Evolutionary conservation across 78 protist species (phyloP).

Genomic region (Dictyostelium brefeldianum): DNA sequence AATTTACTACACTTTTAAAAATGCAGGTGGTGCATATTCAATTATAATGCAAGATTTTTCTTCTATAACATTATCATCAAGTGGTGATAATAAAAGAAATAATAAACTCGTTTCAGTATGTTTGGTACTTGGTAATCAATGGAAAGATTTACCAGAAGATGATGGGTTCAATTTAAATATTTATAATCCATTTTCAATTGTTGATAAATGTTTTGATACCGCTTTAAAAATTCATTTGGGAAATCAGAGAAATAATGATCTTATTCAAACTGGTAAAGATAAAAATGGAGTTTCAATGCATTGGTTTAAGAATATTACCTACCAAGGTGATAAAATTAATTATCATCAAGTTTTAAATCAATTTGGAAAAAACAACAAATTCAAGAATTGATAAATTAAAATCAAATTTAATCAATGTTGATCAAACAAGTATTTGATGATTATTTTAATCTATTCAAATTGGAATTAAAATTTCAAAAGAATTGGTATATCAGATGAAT

Average conservation of each 20-base stretch:
- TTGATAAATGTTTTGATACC: not conserved
- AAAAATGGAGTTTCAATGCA: not conserved
- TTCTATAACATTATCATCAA: too few relatives aligned
- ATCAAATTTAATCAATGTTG: not conserved
- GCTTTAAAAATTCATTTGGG: not conserved
- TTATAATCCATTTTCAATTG: not conserved
- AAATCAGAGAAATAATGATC: not conserved
- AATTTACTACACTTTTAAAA: not conserved
- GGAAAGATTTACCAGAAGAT: not conserved
- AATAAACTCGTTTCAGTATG: not conserved
- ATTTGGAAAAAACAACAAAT: not conserved
- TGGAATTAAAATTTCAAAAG: not conserved
- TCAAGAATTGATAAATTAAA: not conserved
- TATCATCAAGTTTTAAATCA: not conserved
- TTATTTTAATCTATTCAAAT: not conserved
- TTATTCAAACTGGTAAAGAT: too few relatives aligned
- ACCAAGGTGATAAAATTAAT: not conserved
- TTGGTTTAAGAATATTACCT: not conserved
- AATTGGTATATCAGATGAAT: not conserved
- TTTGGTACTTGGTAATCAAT: constrained; percentile 24
- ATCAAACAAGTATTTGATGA: not conserved
- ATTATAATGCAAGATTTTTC: constrained; percentile 32
- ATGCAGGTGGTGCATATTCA: not conserved
- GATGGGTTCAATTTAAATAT: not conserved
- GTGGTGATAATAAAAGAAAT: too few relatives aligned